A percentile compares a stretch with the other conserved stretches of the same genome.
Evolutionary conservation across 2,329 filamentous ascomycete species (phyloP).

Genomic region (Aspergillus puulaauensis): DNA sequence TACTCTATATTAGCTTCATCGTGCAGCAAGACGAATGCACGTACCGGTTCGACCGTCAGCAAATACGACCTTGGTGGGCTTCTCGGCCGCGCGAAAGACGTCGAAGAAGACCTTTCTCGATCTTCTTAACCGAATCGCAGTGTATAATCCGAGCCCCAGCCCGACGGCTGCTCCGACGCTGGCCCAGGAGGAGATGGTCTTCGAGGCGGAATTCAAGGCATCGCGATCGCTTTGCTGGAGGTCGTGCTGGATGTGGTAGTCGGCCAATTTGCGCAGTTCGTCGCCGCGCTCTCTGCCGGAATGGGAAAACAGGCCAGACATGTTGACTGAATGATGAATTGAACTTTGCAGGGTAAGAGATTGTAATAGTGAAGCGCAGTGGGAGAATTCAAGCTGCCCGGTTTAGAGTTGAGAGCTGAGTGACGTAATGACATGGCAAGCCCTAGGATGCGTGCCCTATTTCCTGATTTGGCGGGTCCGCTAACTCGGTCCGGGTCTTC

Average conservation of each 20-base stretch:
- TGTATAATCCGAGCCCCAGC: slow-evolving; percentile 57
- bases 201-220: slow-evolving; percentile 55
- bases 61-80: slow-evolving; percentile 63
- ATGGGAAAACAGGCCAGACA: slow-evolving; percentile 38
- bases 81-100: slow-evolving; percentile 60
- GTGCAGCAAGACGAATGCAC: background rate
- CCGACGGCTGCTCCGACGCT: slow-evolving; percentile 61
- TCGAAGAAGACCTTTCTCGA: slow-evolving; percentile 60
- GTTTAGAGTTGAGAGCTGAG: background rate
- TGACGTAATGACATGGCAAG: background rate
- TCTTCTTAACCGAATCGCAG: slow-evolving; percentile 58
- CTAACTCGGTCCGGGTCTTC: background rate
- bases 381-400: background rate
- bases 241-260: slow-evolving; percentile 60
- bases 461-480: background rate
- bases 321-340: background rate
- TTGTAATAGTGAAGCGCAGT: background rate
- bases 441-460: slow-evolving; percentile 2
- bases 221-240: slow-evolving; percentile 60
- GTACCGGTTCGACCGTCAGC: slow-evolving; percentile 59
- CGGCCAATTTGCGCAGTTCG: slow-evolving; percentile 56
- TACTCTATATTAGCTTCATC: slow-evolving; percentile 22
- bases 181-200: slow-evolving; percentile 55
- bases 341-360: background rate
- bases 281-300: slow-evolving; percentile 48